Evolutionary conservation across 2,329 filamentous ascomycete species (phyloP).

Genomic region (Myriosclerotinia curreyana): DNA sequence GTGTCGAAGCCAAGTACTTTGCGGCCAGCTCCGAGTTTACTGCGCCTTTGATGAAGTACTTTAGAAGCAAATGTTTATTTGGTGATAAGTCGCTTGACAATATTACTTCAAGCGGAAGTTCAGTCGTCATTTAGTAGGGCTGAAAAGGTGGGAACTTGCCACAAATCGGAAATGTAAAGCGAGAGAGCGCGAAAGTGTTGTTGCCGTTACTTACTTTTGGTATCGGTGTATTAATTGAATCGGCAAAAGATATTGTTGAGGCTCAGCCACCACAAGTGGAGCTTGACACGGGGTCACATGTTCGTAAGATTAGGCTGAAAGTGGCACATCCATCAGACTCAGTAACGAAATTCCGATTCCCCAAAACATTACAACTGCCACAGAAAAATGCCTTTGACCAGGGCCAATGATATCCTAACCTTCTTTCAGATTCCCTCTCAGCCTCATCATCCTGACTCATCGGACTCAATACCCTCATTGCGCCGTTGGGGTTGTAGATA

Average conservation of each 20-base stretch:
- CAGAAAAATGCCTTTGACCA: too few species aligned
- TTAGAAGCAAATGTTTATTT: neutral
- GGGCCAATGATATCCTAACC: conserved; percentile 36
- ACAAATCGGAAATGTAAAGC: neutral
- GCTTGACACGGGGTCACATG: neutral
- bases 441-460: conserved; percentile 80
- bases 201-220: neutral
- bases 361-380: neutral
- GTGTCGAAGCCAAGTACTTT: too few species aligned
- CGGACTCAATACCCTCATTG: conserved; percentile 73
- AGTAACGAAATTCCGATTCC: neutral
- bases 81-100: neutral
- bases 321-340: neutral
- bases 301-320: neutral
- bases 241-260: neutral
- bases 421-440: conserved; percentile 50
- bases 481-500: conserved; percentile 51
- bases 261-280: neutral
- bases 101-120: neutral
- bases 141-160: too few species aligned
- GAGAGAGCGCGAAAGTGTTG: neutral
- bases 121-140: neutral
- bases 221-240: neutral
- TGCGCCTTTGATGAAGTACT: neutral
- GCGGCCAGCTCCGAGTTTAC: neutral